Base-by-base conservation (phyloP, 139 green algal species). In the Coelastrella sp. region DNA sequence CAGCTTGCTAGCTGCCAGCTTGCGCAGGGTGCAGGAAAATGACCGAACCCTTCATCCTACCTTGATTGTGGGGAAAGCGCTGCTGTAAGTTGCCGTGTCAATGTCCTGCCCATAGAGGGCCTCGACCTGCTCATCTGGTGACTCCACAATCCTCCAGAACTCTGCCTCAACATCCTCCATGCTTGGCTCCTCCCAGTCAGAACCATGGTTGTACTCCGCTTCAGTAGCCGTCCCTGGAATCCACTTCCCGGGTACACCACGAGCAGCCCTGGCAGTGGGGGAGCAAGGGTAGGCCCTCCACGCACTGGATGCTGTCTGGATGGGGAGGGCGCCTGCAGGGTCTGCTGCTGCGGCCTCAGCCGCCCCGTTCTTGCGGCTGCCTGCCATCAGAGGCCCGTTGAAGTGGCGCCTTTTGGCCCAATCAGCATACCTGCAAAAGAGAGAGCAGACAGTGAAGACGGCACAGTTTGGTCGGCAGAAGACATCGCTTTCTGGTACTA, bases 131-230 rank as follows among this genome's bases (percentile, higher is more conserved):
- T 96, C 93, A 6, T 93, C 94, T 15, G 87, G 81, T 20, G 72
- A 84, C 94, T 99, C 97, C 82, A 99, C 97, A 15, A 99, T 95
- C 24, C 94, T 74, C 97, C 97, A 99, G 88, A 99, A 99, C 89
- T 97, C 97, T 6, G 90, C 92, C 94, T 99, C 97, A 8, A 97
- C 58, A 49, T 97, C 91, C 14, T 95, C 92, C n/a, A 90, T 68
- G 11, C 63, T 68, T 57, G 87, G 76, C 87, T 90, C 87, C 20
- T 22, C 15, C 76, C 59, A 89, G 57, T 82, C 83, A 20, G 59
- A 0, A 58, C 59, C 10, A 65, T 61, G 6, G 59, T 63, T 68
- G 59, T 66, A 58, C 75, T 49, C 66, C 19, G 24, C 19, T 72
- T 61, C 60, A 58, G 12, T 60, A 22, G 35, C 68, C 6, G 10